A percentile compares a stretch with the other conserved stretches of the same genome.
Conservation (phyloP, 1,284 basidiomycete genomes). For the Stygiomarasmius scandens region DNA sequence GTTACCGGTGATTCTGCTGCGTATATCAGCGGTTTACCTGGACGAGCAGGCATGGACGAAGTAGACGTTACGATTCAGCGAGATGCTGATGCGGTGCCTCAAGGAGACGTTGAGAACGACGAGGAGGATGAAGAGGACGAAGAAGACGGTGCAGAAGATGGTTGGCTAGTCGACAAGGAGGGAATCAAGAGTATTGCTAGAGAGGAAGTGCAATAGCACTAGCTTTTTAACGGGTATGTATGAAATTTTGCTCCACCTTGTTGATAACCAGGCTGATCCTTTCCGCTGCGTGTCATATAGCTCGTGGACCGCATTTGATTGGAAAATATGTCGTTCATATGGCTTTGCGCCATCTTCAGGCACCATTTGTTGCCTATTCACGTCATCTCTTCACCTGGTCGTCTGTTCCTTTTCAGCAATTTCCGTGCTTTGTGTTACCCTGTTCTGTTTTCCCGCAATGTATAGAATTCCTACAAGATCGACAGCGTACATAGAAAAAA, state of each 20-base stretch:
- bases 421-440: too few species aligned
- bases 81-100: neutral
- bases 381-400: too few species aligned
- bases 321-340: too few species aligned
- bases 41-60: too few species aligned
- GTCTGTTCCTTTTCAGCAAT: too few species aligned
- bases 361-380: too few species aligned
- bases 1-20: neutral
- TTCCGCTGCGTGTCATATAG: neutral
- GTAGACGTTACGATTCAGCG: too few species aligned
- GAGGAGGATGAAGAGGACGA: constrained; percentile 19
- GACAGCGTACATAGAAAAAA: too few species aligned
- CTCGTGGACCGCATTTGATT: neutral
- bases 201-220: constrained; percentile 32
- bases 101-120: constrained; percentile 3
- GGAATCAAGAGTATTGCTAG: constrained; percentile 40
- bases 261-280: neutral
- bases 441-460: too few species aligned
- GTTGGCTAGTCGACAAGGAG: constrained; percentile 40
- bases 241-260: neutral
- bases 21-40: too few species aligned
- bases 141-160: constrained; percentile 29
- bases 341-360: too few species aligned
- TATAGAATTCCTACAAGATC: too few species aligned
- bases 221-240: neutral